Evolutionary conservation across 1,284 basidiomycete species (phyloP).

Genomic region (Fomitopsis pinicola): DNA sequence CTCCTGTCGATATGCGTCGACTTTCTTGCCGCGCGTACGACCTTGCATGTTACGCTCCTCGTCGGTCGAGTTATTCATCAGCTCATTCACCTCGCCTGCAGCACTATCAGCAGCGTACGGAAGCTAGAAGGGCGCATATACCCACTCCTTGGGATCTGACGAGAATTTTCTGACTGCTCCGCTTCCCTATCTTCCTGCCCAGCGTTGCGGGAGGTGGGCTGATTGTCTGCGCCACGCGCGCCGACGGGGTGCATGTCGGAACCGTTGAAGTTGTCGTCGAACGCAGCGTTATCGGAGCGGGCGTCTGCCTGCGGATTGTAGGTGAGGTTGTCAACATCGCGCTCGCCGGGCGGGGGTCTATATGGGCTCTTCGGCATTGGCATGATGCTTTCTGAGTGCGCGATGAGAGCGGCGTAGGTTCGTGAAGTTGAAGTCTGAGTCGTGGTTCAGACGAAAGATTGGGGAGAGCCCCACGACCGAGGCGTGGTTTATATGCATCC

Average conservation of each 20-base stretch:
- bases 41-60: constrained; percentile 19
- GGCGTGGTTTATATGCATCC: not conserved
- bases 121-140: not conserved
- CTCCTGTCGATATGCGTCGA: constrained; percentile 27
- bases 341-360: constrained; percentile 14
- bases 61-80: constrained; percentile 16
- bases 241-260: constrained; percentile 15
- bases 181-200: constrained; percentile 20
- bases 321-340: constrained; percentile 18
- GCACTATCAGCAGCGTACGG: not conserved
- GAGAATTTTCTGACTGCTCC: constrained; percentile 17
- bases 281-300: constrained; percentile 21
- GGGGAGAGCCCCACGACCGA: not conserved
- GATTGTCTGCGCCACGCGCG: constrained; percentile 23
- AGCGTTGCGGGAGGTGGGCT: constrained; percentile 16
- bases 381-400: not conserved
- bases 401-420: not conserved
- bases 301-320: constrained; percentile 25
- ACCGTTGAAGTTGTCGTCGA: constrained; percentile 12
- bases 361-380: constrained; percentile 12
- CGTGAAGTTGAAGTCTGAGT: not conserved
- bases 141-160: constrained; percentile 20
- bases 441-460: not conserved
- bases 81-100: constrained; percentile 22
- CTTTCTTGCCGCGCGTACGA: constrained; percentile 20